phyloP scores from a whole-genome alignment of 345 rosid genomes.

The rapeseed (Brassica napus) region DNA sequence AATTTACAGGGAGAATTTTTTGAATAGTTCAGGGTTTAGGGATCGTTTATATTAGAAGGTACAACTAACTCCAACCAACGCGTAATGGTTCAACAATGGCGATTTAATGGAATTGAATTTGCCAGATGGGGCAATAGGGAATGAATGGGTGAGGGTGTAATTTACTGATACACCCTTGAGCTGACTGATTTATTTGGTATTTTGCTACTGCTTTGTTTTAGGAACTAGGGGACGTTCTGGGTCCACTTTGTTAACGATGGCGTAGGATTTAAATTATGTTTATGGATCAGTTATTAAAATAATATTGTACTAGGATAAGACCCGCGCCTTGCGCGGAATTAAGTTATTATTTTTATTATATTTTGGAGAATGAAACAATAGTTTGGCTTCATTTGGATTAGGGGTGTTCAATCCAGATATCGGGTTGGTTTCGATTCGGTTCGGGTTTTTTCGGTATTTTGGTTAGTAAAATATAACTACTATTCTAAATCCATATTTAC shows the following conservation, averaged over 20 bases:
- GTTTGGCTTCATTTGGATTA: too few species aligned
- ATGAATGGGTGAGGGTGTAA: not conserved
- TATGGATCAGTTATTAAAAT: not conserved
- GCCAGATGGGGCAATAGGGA: not conserved
- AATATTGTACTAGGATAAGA: too few species aligned
- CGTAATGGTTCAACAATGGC: conserved; percentile 8
- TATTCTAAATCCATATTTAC: too few species aligned
- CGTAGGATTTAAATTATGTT: not conserved
- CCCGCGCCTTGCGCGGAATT: too few species aligned
- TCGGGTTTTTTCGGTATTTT: too few species aligned
- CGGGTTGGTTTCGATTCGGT: too few species aligned
- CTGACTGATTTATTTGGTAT: not conserved
- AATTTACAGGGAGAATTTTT: not conserved
- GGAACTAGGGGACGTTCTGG: not conserved
- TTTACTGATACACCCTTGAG: not conserved
- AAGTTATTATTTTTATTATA: too few species aligned
- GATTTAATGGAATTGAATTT: conserved; percentile 15
- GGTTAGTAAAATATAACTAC: too few species aligned
- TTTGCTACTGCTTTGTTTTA: conserved; percentile 1
- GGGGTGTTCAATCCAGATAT: too few species aligned
- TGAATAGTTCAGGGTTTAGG: not conserved
- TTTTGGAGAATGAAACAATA: too few species aligned
- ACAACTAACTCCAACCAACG: conserved; percentile 28
- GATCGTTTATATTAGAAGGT: conserved; percentile 4
- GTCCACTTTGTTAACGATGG: not conserved